These are phyloP conservation scores for Amylocystis lapponica DNA, from an alignment of 768 basidiomycete species.

Conservation along the genomic window DNA sequence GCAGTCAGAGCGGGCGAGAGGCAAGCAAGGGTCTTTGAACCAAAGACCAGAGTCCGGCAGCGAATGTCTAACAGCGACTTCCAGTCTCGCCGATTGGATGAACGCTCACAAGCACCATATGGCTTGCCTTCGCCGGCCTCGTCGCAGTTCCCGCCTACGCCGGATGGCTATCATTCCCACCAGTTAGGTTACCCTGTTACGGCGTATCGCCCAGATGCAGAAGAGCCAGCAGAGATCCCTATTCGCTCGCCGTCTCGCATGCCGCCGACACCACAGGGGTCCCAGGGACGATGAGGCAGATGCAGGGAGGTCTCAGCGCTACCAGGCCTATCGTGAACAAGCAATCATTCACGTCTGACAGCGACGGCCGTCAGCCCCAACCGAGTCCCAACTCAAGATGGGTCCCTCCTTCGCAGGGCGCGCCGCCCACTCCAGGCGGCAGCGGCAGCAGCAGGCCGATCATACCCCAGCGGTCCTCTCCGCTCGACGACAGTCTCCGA, in stretches of 20 bases:
- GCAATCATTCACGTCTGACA: constrained; percentile 7
- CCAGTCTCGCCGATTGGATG: background rate
- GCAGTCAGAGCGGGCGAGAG: background rate
- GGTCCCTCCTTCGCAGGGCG: too few species aligned
- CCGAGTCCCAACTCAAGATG: constrained; percentile 1
- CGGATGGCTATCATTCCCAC: background rate
- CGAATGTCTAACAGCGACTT: background rate
- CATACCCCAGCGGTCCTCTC: too few species aligned
- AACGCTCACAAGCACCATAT: background rate
- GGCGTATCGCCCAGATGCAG: too few species aligned
- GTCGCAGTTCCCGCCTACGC: background rate
- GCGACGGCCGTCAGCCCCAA: constrained; percentile 5
- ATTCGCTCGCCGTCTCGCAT: constrained; percentile 10
- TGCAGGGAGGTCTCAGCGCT: background rate
- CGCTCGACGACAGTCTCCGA: background rate
- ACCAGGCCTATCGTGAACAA: constrained; percentile 1
- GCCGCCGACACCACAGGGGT: constrained; percentile 7
- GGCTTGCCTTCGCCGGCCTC: background rate
- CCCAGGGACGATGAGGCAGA: constrained; percentile 12
- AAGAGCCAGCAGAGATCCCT: constrained; percentile 10
- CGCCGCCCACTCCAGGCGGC: too few species aligned
- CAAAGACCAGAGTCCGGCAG: background rate
- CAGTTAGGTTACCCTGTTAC: background rate
- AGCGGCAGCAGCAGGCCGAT: too few species aligned
- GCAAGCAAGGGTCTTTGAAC: background rate